Evolutionary conservation across 352 stramenopile genomes (phyloP).

Genomic region (Globisporangium middletonii): DNA sequence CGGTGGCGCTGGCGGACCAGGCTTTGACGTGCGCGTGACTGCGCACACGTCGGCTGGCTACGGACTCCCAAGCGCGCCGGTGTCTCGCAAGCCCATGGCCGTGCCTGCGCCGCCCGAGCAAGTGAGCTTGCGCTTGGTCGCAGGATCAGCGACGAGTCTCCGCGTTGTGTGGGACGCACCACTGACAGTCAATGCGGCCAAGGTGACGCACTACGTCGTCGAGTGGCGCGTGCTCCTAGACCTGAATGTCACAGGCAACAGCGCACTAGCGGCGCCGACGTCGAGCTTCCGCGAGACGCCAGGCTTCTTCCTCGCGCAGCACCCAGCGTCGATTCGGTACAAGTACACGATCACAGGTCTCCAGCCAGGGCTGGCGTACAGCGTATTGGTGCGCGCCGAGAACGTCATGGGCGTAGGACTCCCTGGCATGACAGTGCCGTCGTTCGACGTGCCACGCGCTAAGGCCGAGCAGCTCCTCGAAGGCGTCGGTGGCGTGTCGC

Average conservation of each 20-base stretch:
- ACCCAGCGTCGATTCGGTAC: constrained; percentile 44
- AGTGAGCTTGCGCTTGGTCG: constrained; percentile 74
- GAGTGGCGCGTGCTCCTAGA: constrained; percentile 65
- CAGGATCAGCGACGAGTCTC: constrained; percentile 55
- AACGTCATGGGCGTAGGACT: constrained; percentile 71
- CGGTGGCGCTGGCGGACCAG: constrained; percentile 26
- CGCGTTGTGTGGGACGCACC: constrained; percentile 86
- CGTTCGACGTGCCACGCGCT: constrained; percentile 50
- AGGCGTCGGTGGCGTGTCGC: constrained; percentile 41
- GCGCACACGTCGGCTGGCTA: constrained; percentile 64
- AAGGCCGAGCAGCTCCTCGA: constrained; percentile 45
- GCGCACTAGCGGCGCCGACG: not conserved
- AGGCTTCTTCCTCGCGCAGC: constrained; percentile 39
- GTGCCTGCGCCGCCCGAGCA: constrained; percentile 66
- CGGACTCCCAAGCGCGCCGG: constrained; percentile 41
- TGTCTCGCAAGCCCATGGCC: constrained; percentile 85
- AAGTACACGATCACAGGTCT: constrained; percentile 65
- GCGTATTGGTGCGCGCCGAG: constrained; percentile 47
- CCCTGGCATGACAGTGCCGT: constrained; percentile 25
- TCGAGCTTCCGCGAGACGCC: constrained; percentile 33
- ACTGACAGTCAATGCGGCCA: constrained; percentile 71
- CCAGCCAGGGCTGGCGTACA: constrained; percentile 37
- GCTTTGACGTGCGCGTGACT: constrained; percentile 58
- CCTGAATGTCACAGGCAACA: constrained; percentile 18
- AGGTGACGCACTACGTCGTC: constrained; percentile 84